Base-by-base conservation (phyloP, 352 stramenopile genomes). In the Globisporangium polare region DNA sequence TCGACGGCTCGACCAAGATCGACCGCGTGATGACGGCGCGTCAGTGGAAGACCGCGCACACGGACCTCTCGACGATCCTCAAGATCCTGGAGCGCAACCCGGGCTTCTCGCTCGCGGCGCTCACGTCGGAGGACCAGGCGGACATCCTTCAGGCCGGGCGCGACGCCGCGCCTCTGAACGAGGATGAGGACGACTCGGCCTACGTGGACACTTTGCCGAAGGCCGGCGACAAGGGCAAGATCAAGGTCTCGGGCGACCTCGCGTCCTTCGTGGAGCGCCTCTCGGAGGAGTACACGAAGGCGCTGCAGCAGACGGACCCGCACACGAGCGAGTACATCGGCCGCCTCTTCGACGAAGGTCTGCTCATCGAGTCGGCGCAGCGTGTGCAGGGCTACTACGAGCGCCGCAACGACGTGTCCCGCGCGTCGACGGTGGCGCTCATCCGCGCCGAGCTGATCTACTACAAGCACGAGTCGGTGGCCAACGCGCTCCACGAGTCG, bases 261-360 rank as follows among this genome's bases (percentile, higher is more conserved):
- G 88, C 81, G 8, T 74, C 81, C 22, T 98, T 96, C 62, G 79
- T 99, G 35, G 86, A 93, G 46, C 91, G 94, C 42, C 81, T 99
- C 22, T 92, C 97, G 53, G 95, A 99, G 67, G 96, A 99, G 75
- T 99, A 99, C 83, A 98, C 82, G 62, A 99, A 99, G 86, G 90
- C 75, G 41, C 72, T 99, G n/a, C 97, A 99, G 75, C 90, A 97
- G 58, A 97, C 93, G 35, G 97, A 98, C 67, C 94, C 96, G 52
- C 95, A 99, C 80, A 98, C 95, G 54, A 81, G 89, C 55, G 95
- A 99, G 65, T 99, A 99, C 76, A 91, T 99, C 43, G 67, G 75
- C 22, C 89, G 96, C 35, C 80, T 99, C 53, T 90, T 88, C 26
- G 96, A 99, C 70, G 97, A 99, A 74, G 83, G 81, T 9, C 77